phyloP scores from a whole-genome alignment of 225 moss, liverwort and hornwort species.

The Pseudisothecium myosuroides region DNA sequence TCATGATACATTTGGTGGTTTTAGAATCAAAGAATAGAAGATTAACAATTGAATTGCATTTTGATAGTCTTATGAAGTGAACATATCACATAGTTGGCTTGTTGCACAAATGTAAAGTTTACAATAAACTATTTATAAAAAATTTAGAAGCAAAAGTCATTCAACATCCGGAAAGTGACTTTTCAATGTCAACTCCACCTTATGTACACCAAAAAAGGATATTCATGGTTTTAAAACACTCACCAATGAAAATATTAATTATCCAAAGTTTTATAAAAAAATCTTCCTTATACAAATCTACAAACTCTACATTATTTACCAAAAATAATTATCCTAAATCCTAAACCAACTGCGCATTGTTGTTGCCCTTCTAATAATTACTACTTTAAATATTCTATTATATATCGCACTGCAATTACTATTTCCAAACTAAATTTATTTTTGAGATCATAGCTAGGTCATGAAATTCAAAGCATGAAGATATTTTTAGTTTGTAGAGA shows the following conservation, averaged over 20 bases:
- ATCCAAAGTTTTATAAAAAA: neutral
- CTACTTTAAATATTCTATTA: neutral
- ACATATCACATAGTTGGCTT: neutral
- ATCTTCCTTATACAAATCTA: neutral
- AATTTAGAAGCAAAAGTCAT: neutral
- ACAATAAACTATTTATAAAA: neutral
- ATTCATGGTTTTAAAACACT: neutral
- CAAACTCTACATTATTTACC: too few relatives aligned
- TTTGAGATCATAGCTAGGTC: neutral
- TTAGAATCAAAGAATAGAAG: neutral
- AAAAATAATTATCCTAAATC: too few relatives aligned
- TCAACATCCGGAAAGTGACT: accelerated
- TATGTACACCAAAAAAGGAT: neutral
- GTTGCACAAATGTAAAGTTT: neutral
- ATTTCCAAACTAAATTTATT: neutral
- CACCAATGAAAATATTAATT: neutral
- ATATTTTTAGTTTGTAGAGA: neutral
- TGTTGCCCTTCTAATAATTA: neutral
- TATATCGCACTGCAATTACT: neutral
- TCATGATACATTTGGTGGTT: neutral
- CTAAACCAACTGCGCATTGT: neutral
- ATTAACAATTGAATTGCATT: neutral
- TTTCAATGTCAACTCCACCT: neutral
- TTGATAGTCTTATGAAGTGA: neutral
- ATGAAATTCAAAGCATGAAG: neutral